Evolutionary conservation across 1,139 yeast genomes (phyloP).

Genomic region (Kodamaea ohmeri): DNA sequence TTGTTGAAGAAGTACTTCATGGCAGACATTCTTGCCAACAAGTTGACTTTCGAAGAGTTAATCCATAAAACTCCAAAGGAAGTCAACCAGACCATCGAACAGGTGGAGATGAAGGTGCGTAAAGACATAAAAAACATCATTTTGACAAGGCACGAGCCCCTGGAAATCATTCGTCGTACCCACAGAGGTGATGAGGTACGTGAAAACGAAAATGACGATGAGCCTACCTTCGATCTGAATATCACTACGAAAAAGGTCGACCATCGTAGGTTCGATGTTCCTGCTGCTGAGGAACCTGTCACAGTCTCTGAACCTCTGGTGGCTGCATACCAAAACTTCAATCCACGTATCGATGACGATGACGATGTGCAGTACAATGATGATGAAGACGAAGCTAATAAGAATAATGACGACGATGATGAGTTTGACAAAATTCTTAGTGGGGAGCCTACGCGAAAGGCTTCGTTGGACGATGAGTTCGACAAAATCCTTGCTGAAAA

Average conservation of each 20-base stretch:
- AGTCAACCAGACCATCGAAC: conserved; percentile 68
- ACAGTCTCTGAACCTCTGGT: neutral
- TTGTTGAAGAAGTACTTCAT: conserved; percentile 40
- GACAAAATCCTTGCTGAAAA: too few relatives aligned
- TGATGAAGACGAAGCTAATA: conserved; percentile 10
- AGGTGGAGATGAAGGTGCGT: conserved; percentile 69
- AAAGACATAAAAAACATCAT: conserved; percentile 21
- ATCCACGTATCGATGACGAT: conserved; percentile 20
- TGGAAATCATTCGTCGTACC: conserved; percentile 57
- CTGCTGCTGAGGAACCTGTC: too few relatives aligned
- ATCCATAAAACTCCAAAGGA: conserved; percentile 63
- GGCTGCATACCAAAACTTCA: conserved; percentile 15
- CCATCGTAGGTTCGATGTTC: conserved; percentile 36
- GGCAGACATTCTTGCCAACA: conserved; percentile 47
- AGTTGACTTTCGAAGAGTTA: conserved; percentile 47
- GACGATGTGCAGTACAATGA: conserved; percentile 19
- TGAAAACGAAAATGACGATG: conserved; percentile 27
- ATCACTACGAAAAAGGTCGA: conserved; percentile 44
- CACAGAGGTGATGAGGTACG: conserved; percentile 80
- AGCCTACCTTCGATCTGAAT: conserved; percentile 29
- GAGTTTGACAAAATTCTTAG: conserved; percentile 8
- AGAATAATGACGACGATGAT: conserved; percentile 3
- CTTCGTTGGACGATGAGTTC: neutral
- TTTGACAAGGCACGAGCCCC: conserved; percentile 17
- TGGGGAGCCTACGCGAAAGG: neutral